These are phyloP conservation scores for Phytopythium aichiense DNA, from an alignment of 352 stramenopile genomes.

Conservation along the genomic window DNA sequence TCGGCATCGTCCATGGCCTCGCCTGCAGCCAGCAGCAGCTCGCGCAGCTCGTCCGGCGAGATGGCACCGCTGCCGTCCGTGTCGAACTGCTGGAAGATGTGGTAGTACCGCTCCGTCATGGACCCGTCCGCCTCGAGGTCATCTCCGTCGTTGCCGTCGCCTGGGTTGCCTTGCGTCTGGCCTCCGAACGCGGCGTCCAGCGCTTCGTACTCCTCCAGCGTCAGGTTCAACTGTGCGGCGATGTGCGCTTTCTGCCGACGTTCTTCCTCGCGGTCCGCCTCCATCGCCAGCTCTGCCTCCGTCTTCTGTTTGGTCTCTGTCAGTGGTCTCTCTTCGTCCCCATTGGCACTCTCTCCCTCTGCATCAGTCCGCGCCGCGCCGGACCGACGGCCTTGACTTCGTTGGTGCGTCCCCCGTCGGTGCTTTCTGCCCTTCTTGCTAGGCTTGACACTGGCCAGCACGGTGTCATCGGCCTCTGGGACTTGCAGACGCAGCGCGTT, in stretches of 20 bases:
- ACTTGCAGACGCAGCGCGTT: constrained; percentile 41
- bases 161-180: constrained; percentile 4
- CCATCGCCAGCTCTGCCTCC: constrained; percentile 23
- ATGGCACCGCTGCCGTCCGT: constrained; percentile 75
- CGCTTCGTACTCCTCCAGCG: constrained; percentile 63
- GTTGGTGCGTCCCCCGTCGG: background rate
- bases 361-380: background rate
- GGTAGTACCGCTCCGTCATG: constrained; percentile 46
- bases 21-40: constrained; percentile 50
- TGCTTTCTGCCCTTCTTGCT: constrained; percentile 15
- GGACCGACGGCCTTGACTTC: background rate
- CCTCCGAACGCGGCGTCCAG: constrained; percentile 56
- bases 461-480: background rate
- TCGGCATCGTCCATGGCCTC: constrained; percentile 78
- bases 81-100: constrained; percentile 71
- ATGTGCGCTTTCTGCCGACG: constrained; percentile 40
- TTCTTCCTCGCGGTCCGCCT: constrained; percentile 53
- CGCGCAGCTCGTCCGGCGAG: constrained; percentile 58
- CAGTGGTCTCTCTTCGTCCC: constrained; percentile 8
- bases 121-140: constrained; percentile 13
- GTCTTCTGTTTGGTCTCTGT: background rate
- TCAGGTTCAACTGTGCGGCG: constrained; percentile 58
- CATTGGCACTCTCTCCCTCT: background rate
- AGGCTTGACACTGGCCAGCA: background rate
- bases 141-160: constrained; percentile 4